These are phyloP conservation scores for Colletotrichum sp. DNA, from an alignment of 2,329 filamentous ascomycete species.

Conservation along the genomic window DNA sequence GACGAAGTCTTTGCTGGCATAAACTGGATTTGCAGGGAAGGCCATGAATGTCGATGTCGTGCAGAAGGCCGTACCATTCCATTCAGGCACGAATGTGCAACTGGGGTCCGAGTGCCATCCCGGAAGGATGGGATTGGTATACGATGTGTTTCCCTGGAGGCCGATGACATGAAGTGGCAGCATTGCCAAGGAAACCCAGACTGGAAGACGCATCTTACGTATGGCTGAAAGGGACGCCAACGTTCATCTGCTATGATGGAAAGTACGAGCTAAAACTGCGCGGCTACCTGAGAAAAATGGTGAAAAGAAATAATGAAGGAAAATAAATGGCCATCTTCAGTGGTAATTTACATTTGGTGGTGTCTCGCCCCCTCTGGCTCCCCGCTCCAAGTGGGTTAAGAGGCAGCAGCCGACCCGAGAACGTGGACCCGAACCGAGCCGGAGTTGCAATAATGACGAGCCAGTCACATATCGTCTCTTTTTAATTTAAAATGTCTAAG, in stretches of 20 bases:
- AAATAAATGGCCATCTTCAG: not conserved
- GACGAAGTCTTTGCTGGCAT: slow-evolving; percentile 54
- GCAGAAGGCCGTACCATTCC: slow-evolving; percentile 51
- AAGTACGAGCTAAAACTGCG: fast-evolving
- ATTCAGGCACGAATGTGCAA: slow-evolving; percentile 38
- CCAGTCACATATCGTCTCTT: not conserved
- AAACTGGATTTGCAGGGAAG: slow-evolving; percentile 57
- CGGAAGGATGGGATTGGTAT: slow-evolving; percentile 49
- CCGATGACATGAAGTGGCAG: not conserved
- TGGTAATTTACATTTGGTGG: not conserved
- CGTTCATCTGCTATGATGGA: not conserved
- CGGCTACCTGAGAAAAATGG: not conserved
- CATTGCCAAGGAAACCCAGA: not conserved
- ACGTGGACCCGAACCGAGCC: not conserved
- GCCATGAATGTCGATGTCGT: slow-evolving; percentile 56
- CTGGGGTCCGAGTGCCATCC: slow-evolving; percentile 56
- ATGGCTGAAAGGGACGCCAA: not conserved
- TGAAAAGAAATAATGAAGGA: not conserved
- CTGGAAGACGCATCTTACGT: not conserved
- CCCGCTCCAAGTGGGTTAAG: not conserved
- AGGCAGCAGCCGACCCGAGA: not conserved
- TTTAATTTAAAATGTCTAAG: not conserved
- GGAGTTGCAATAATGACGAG: not conserved
- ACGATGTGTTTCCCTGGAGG: not conserved
- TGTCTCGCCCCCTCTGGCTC: not conserved